Evolutionary conservation across 1,284 basidiomycete genomes (phyloP).

Genomic region (Sutorius eximius): DNA sequence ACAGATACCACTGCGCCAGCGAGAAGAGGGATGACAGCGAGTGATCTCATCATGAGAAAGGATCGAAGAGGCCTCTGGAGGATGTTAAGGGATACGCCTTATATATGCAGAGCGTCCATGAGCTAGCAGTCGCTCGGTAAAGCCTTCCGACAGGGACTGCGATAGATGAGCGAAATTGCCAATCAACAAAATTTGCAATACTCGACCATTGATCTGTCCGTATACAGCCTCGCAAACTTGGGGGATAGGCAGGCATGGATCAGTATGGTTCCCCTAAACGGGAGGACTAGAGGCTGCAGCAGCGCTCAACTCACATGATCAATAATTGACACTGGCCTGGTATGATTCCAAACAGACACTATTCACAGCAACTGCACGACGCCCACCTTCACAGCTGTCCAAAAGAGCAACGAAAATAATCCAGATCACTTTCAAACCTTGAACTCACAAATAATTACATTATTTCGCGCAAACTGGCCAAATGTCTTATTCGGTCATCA

Average conservation of each 20-base stretch:
- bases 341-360: too few species aligned
- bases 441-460: not conserved
- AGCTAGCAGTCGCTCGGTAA: not conserved
- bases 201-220: not conserved
- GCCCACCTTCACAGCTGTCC: not conserved
- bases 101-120: not conserved
- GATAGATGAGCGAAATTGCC: too few species aligned
- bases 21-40: conserved; percentile 9
- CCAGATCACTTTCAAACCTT: not conserved
- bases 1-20: conserved; percentile 5
- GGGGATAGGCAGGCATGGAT: too few species aligned
- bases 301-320: too few species aligned
- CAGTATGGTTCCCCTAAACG: too few species aligned
- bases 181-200: not conserved
- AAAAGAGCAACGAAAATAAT: not conserved
- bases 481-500: conserved; percentile 14
- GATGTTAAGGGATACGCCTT: not conserved
- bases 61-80: not conserved
- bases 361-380: not conserved
- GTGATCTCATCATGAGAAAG: conserved; percentile 19
- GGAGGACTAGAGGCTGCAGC: too few species aligned
- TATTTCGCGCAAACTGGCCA: not conserved
- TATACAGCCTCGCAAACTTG: not conserved
- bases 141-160: not conserved
- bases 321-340: too few species aligned